Conservation (phyloP, 352 stramenopile genomes). For the Phytopythium aichiense region DNA sequence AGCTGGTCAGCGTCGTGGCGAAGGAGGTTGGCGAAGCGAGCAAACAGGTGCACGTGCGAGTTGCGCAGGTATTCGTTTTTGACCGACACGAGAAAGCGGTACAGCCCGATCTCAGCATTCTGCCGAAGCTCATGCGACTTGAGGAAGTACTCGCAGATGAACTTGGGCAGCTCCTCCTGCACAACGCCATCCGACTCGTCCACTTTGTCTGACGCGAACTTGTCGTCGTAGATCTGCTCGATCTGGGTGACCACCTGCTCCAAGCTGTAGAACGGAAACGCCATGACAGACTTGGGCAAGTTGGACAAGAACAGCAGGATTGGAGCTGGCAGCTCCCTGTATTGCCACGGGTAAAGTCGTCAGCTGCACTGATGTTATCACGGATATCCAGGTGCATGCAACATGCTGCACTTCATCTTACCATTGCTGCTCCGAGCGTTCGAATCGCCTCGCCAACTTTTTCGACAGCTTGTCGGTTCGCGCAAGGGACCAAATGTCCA, state of each 20-base stretch:
- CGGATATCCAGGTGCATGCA: no score
- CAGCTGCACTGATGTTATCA: not conserved
- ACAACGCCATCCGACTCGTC: conserved; percentile 62
- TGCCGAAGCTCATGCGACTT: conserved; percentile 61
- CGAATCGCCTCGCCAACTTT: conserved; percentile 31
- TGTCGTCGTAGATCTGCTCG: conserved; percentile 77
- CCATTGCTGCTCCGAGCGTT: conserved; percentile 51
- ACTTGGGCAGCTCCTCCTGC: conserved; percentile 51
- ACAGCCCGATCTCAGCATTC: conserved; percentile 60
- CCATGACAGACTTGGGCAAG: conserved; percentile 63
- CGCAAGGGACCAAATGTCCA: conserved; percentile 57
- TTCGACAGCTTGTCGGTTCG: conserved; percentile 44
- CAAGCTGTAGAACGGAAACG: conserved; percentile 59
- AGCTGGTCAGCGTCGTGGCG: conserved; percentile 6
- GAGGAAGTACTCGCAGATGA: conserved; percentile 71
- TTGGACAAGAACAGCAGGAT: conserved; percentile 68
- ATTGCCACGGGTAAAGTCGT: not conserved
- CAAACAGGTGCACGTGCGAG: conserved; percentile 63
- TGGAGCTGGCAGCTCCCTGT: conserved; percentile 42
- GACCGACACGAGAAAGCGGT: conserved; percentile 65
- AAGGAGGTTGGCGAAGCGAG: conserved; percentile 53
- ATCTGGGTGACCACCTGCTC: conserved; percentile 50
- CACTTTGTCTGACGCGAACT: conserved; percentile 50
- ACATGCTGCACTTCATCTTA: conserved; percentile 6
- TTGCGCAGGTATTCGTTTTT: conserved; percentile 45